Evolutionary conservation across 331 rosid species (phyloP).

Genomic region (Saraca asoca): DNA sequence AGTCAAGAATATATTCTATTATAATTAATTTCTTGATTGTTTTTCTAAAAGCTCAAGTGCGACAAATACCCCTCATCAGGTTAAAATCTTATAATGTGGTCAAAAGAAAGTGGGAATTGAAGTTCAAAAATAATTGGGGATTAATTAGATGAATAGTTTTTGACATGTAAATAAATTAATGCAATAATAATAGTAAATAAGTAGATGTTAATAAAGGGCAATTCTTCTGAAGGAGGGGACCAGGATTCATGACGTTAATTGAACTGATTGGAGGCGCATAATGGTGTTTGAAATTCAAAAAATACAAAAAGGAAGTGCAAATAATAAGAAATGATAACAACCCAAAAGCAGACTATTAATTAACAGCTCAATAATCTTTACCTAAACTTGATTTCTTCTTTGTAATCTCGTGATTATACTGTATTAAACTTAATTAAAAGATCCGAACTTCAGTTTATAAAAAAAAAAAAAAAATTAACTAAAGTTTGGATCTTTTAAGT

Average conservation of each 20-base stretch:
- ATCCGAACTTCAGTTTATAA: too few species aligned
- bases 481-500: too few species aligned
- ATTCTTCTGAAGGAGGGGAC: slow-evolving; percentile 33
- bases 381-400: slow-evolving; percentile 43
- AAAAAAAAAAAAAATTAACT: too few species aligned
- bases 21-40: too few species aligned
- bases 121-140: neutral
- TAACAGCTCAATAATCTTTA: slow-evolving; percentile 35
- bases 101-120: neutral
- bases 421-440: too few species aligned
- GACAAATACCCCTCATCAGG: too few species aligned
- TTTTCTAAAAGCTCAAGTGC: too few species aligned
- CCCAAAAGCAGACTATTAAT: slow-evolving; percentile 23
- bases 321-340: slow-evolving; percentile 17
- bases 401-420: too few species aligned
- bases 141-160: slow-evolving; percentile 6
- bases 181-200: slow-evolving; percentile 17
- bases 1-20: too few species aligned
- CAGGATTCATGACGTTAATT: slow-evolving; percentile 31
- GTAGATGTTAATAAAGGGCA: neutral
- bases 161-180: slow-evolving; percentile 17
- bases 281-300: slow-evolving; percentile 53
- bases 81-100: too few species aligned
- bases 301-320: slow-evolving; percentile 23
- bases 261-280: slow-evolving; percentile 36